phyloP scores from a whole-genome alignment of 2,329 filamentous ascomycete genomes.

The Penicillium psychrosexuale region DNA sequence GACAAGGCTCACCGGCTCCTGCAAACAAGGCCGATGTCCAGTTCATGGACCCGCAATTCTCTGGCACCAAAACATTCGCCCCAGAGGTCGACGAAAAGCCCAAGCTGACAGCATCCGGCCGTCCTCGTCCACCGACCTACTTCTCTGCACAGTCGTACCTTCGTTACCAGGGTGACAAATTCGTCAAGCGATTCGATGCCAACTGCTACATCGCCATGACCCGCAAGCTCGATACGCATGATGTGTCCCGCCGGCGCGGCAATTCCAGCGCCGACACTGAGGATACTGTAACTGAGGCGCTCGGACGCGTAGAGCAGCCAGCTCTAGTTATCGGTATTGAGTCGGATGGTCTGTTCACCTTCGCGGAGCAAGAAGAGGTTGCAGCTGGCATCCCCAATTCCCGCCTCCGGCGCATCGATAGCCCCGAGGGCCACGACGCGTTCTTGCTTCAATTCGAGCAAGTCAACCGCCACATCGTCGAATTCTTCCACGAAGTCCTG shows the following conservation, averaged over 20 bases:
- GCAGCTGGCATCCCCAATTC: slow-evolving; percentile 76
- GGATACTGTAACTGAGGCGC: slow-evolving; percentile 64
- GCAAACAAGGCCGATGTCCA: slow-evolving; percentile 30
- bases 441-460: slow-evolving; percentile 97
- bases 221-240: slow-evolving; percentile 94
- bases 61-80: slow-evolving; percentile 58
- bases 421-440: slow-evolving; percentile 91
- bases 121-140: slow-evolving; percentile 66
- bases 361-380: slow-evolving; percentile 91
- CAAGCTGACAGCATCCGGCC: slow-evolving; percentile 21
- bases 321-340: slow-evolving; percentile 91
- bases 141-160: slow-evolving; percentile 98
- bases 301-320: slow-evolving; percentile 81
- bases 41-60: slow-evolving; percentile 66
- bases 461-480: slow-evolving; percentile 82
- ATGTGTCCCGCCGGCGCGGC: slow-evolving; percentile 75
- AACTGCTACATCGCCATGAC: slow-evolving; percentile 99
- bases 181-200: slow-evolving; percentile 93
- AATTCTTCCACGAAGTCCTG: slow-evolving; percentile 76
- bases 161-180: slow-evolving; percentile 93
- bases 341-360: slow-evolving; percentile 93
- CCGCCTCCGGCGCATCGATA: slow-evolving; percentile 81
- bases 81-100: slow-evolving; percentile 30
- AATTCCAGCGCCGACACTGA: slow-evolving; percentile 37
- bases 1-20: slow-evolving; percentile 28